Evolutionary conservation across 2,329 filamentous ascomycete species (phyloP), one percentile per base, ranked within the genome.

Genomic region (Penicillium oxalicum): DNA sequence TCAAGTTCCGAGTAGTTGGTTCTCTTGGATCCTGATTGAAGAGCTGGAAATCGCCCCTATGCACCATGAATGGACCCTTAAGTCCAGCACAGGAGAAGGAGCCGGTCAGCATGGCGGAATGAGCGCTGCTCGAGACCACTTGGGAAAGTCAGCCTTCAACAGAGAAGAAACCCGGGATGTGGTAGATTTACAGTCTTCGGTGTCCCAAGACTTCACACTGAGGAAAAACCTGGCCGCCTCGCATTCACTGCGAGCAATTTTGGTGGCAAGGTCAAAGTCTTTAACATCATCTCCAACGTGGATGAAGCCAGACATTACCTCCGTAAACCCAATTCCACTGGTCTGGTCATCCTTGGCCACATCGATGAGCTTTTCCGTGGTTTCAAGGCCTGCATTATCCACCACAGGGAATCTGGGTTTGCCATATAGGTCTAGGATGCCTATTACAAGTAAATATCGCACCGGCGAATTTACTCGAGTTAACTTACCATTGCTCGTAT

Each of bases 311-410:
- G 40, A 40, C 9, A 58, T 44, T 12, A 28, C 37, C 32, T 58
- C 56, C 1, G 56, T 52, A 18, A 58, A 58, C 36, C 51, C 45
- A 51, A 53, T 55, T 25, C 56, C 50, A 27, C 50, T 48, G 4
- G 54, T 37, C 35, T 37, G 35, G 35, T 37, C 35, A 37, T 37
- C 35, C 35, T 37, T 37, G 35, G 35, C 35, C 35, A 37, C 9
- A 37, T 37, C 5, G 9, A 37, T 37, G 35, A 37, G 35, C n/a
- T 37, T 13, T 37, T 37, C 35, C 35, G 44, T 27, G n/a, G 24
- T 24, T 18, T 49, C 9, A 13, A 9, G 24, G 11, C 7, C 32
- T 13, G 13, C 29, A 35, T 33, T 27, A 18, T 29, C 37, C 9
- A 37, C n/a, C 35, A 37, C 35, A 12, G 35, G 35, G 35, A 11